phyloP scores from a whole-genome alignment of 176 grass and related monocot genomes.

The Olyra latifolia region DNA sequence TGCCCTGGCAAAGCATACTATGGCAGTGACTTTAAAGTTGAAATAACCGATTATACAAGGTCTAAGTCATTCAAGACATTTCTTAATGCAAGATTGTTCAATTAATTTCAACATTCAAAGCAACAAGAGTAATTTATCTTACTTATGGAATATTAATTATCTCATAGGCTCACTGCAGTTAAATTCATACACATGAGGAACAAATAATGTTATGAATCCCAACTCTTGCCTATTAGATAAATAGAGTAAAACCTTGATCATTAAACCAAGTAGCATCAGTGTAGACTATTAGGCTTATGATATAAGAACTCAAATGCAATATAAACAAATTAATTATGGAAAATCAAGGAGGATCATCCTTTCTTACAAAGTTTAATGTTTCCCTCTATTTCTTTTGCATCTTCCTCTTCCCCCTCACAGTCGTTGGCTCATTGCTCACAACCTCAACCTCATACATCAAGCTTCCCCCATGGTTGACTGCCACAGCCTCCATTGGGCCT shows the following conservation, averaged over 20 bases:
- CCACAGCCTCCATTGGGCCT: conserved; percentile 10
- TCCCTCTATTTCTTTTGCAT: conserved; percentile 28
- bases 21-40: not conserved
- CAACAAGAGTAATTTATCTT: not conserved
- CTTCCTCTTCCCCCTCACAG: conserved; percentile 28
- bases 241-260: not conserved
- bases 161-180: not conserved
- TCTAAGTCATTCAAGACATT: not conserved
- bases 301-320: not conserved
- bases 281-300: not conserved
- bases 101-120: not conserved
- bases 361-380: conserved; percentile 37
- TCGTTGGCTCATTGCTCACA: conserved; percentile 21
- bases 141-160: not conserved
- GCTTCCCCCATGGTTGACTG: conserved; percentile 41
- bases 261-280: not conserved
- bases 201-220: not conserved
- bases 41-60: not conserved
- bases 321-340: conserved; percentile 40
- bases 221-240: not conserved
- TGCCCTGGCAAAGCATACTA: not conserved
- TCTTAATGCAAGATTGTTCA: not conserved
- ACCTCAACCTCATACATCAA: conserved; percentile 50
- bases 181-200: not conserved
- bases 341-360: conserved; percentile 46